Evolutionary conservation across 352 stramenopile genomes (phyloP), one percentile per base, ranked within the genome.

Genomic region (Globisporangium camurandrum): DNA sequence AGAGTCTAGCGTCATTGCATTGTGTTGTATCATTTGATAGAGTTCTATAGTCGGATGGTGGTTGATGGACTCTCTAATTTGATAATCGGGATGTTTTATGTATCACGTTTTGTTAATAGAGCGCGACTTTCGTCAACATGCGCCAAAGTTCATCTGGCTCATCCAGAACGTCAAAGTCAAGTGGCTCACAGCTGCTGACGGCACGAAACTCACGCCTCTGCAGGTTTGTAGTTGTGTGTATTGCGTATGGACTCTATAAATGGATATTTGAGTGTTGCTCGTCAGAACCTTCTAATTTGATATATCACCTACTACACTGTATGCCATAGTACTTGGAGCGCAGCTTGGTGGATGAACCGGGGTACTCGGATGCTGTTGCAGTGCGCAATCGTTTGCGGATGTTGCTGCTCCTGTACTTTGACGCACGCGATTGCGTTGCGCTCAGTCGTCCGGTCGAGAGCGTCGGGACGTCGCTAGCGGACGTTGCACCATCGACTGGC

Each of bases 161-260:
- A 56, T 61, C 37, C 71, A 61, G 39, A 86, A 88, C 44, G 69
- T 69, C 54, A 88, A 88, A 40, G 44, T 86, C 51, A 86, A 88
- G 58, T 88, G 76, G 76, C 73, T 84, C 45, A 67, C 54, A 22
- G 49, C 50, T 12, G 51, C 45, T 1, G 61, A 69, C 20, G 69
- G 73, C 49, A 58, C 68, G 26, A 84, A 75, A 43, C n/a, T 79
- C 37, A 70, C 60, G 17, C 56, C 71, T 19, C 51, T 45, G 12
- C 46, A 63, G 50, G 56, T 63, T 31, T 20, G 44, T 9, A 1
- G n/a, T n/a, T n/a, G n/a, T n/a, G n/a, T n/a, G n/a, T n/a, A n/a
- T n/a, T n/a, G n/a, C n/a, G n/a, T n/a, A n/a, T n/a, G n/a, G n/a
- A n/a, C n/a, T n/a, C n/a, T n/a, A n/a, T n/a, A n/a, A n/a, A n/a